Evolutionary conservation across 192 early-diverging fungal species (phyloP), one percentile per base, ranked within the genome.

Genomic region (Pecoramyces ruminantium): DNA sequence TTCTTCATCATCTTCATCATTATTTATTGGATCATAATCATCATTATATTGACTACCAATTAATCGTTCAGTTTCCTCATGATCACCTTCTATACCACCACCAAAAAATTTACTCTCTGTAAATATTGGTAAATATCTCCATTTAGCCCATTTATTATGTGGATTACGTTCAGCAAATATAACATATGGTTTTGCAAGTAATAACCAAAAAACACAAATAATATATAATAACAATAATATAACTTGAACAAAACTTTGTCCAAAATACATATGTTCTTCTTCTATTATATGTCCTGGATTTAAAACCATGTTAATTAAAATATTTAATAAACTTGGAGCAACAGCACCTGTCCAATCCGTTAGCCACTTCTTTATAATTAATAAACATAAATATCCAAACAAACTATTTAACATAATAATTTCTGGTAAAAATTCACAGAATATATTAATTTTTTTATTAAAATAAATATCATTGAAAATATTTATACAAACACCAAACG

Each of bases 261-360:
- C 98, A 29, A 92, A 84, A 84, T 92, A 99, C 77, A 99, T 87
- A 81, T 87, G 88, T 58, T 94, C 93, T 29, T 84, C 85, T 29
- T 90, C 87, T 29, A 80, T 83, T 27, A 98, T 92, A 29, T 77
- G 86, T 28, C 98, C 98, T 15, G 98, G 98, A 30, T 92, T 90
- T 81, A 99, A 86, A 87, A 99, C 95, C 98, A 99, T 99, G 87
- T 97, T 97, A 85, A 99, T 99, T 81, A 99, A 89, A 82, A 94
- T 97, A 90, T 99, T 99, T 38, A 99, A 89, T 85, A 99, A 86
- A 77, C 94, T 94, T 27, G 98, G 98, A 11, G 97, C 87, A 80
- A 93, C 17, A n/a, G 51, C 51, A n/a, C 51, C 51, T 9, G 51
- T 67, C 51, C 96, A 99, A 88, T 96, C 87, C 13, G 94, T 93